Evolutionary conservation across 257 asterid genomes (phyloP), one percentile per base, ranked within the genome.

Genomic region (Solanum medicagineum): DNA sequence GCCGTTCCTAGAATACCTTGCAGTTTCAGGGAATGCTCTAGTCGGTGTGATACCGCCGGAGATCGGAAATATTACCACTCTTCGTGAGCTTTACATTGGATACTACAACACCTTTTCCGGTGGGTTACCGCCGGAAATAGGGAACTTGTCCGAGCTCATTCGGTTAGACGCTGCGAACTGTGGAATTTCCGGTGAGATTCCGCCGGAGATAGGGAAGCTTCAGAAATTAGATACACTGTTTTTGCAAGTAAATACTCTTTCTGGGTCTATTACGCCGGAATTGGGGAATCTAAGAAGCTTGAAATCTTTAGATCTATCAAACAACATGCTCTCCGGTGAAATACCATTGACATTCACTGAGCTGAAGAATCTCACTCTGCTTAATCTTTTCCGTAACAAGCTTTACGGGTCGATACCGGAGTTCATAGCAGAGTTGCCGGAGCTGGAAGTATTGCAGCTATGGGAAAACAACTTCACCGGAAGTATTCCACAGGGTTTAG

Each of bases 391-490:
- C 89, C 86, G 99, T 75, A 96, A 96, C 77, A 93, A 91, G 91
- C 95, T 96, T 36, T 93, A 96, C 42, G 98, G 99, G 32, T 93
- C 98, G 14, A 94, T 96, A 84, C 98, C 99, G 22, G 94, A 93
- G 65, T 96, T 96, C 84, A 88, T 96, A 20, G 95, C 88, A 1
- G 98, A 93, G 80, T 88, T 94, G 87, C 98, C 98, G 51, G 87
- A 88, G 87, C 89, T 96, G 60, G 93, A 96, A 86, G 98, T 96
- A 26, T 79, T 96, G 89, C 99, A 96, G 89, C 57, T 96, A 29
- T 96, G 99, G 99, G 99, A 96, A 87, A 96, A 96, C 88, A 96
- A 96, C 56, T 94, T 96, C 90, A 94, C 99, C 19, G 99, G 99
- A 16, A 89, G 94, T 60, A 93, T 96, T 62, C 99, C 99, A 4